These are phyloP conservation scores for Oemleria cerasiformis DNA, from an alignment of 306 rosid species.

Conservation along the genomic window DNA sequence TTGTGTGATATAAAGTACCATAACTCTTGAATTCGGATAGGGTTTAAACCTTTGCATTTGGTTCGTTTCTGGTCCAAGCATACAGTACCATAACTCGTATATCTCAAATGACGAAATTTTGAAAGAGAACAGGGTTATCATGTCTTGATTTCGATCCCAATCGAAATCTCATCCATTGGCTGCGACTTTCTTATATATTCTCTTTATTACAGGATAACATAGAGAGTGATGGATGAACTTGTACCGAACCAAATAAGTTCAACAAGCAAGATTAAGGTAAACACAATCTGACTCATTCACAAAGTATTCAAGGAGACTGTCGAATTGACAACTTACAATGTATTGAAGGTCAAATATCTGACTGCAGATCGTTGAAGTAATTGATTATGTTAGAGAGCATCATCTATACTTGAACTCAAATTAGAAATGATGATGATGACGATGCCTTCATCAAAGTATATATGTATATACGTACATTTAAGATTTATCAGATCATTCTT, in stretches of 20 bases:
- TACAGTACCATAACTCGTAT: conserved; percentile 1
- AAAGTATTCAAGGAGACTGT: background rate
- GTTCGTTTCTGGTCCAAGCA: background rate
- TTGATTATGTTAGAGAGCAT: conserved; percentile 53
- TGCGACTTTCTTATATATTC: background rate
- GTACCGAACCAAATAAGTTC: conserved; percentile 84
- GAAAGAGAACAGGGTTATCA: conserved; percentile 36
- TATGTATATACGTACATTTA: background rate
- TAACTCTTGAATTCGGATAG: background rate
- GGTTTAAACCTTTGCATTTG: background rate
- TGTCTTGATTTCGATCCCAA: background rate
- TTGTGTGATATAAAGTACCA: background rate
- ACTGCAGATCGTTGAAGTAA: conserved; percentile 58
- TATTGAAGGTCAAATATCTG: no score
- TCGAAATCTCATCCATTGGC: background rate
- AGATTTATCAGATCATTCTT: background rate
- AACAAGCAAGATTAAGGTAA: conserved; percentile 61
- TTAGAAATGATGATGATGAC: conserved; percentile 22
- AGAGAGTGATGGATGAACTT: conserved; percentile 64
- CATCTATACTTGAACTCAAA: conserved; percentile 43
- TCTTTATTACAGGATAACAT: conserved; percentile 52
- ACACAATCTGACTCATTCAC: background rate
- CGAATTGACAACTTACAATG: no score
- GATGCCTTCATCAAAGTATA: background rate
- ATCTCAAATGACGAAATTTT: conserved; percentile 38